These are phyloP conservation scores for Haplosporangium gracile DNA, from an alignment of 192 early-diverging fungal genomes.

Conservation along the genomic window DNA sequence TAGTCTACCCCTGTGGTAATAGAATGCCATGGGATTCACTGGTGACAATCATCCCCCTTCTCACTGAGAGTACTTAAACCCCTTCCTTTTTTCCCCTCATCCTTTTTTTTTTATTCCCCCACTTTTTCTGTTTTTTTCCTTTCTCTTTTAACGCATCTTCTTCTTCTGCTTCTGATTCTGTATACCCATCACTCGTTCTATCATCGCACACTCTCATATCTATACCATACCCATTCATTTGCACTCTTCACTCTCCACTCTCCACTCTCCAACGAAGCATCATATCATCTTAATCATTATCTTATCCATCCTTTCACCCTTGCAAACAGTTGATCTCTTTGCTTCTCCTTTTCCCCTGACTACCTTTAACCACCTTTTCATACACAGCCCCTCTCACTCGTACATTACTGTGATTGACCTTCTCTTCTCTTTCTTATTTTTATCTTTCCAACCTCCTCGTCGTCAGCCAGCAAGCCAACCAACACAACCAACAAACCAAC, in stretches of 20 bases:
- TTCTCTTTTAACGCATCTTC: background rate
- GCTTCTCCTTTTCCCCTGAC: background rate
- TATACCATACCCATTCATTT: background rate
- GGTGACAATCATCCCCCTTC: background rate
- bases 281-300: background rate
- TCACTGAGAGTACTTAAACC: background rate
- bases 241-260: background rate
- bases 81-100: background rate
- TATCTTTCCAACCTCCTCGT: background rate
- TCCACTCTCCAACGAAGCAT: too few species aligned
- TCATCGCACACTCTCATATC: background rate
- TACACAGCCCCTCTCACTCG: background rate
- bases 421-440: background rate
- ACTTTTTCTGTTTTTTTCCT: background rate
- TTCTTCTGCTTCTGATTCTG: background rate
- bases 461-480: background rate
- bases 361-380: background rate
- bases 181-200: background rate
- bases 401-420: background rate
- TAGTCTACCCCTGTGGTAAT: too few species aligned
- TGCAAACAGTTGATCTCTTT: conserved; percentile 11
- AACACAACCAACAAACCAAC: background rate
- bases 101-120: background rate
- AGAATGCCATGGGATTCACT: background rate
- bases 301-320: background rate